A percentile compares a stretch with the other conserved stretches of the same genome.
phyloP scores from a whole-genome alignment of 129 eudicot species.

The Flaveria robusta region DNA sequence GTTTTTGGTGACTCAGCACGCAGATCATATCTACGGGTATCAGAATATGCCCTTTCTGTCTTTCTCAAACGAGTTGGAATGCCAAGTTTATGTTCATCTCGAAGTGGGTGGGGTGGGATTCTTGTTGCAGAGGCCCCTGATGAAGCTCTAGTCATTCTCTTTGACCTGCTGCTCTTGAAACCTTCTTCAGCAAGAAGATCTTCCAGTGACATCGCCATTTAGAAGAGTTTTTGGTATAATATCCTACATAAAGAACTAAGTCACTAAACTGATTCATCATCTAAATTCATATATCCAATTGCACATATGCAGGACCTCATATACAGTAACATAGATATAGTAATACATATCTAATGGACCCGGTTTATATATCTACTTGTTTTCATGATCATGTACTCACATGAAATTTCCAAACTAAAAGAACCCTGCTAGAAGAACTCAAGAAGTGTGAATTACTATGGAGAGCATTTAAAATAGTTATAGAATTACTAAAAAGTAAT shows the following conservation, averaged over 20 bases:
- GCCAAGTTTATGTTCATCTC: constrained; percentile 37
- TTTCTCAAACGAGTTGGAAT: constrained; percentile 40
- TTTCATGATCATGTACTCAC: constrained; percentile 15
- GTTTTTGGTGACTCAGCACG: constrained; percentile 45
- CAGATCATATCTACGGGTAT: constrained; percentile 37
- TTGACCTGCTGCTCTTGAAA: constrained; percentile 55
- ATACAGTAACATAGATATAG: background rate
- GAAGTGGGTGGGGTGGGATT: constrained; percentile 35
- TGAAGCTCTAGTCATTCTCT: constrained; percentile 48
- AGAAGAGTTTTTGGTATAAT: constrained; percentile 20
- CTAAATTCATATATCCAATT: constrained; percentile 1
- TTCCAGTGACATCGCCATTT: constrained; percentile 81
- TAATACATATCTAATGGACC: constrained; percentile 9
- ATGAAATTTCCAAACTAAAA: background rate
- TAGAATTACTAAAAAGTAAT: constrained; percentile 4
- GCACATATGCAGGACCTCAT: background rate
- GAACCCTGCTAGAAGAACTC: background rate
- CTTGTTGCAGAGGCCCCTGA: constrained; percentile 37
- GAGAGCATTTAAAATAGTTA: background rate
- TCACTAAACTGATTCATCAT: background rate
- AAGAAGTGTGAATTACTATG: background rate
- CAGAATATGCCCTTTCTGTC: constrained; percentile 65
- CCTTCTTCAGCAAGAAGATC: constrained; percentile 80
- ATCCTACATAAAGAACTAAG: constrained; percentile 32
- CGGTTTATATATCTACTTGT: background rate